A percentile compares a stretch with the other conserved stretches of the same genome.
phyloP scores from a whole-genome alignment of 768 basidiomycete species.

The Russula abietina region DNA sequence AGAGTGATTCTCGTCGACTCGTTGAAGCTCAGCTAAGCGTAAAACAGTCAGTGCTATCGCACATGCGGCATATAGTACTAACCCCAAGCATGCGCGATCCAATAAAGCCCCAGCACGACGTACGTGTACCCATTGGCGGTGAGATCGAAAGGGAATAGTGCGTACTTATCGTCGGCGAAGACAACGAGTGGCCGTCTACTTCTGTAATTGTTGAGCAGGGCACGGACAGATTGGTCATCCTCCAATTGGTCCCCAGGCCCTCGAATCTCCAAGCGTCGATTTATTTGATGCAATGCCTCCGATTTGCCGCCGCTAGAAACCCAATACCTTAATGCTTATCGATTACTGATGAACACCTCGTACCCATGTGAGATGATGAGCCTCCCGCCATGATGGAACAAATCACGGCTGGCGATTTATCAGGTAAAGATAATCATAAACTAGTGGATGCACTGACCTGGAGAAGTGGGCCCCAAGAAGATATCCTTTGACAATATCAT shows the following conservation, averaged over 20 bases:
- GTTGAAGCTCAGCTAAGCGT: conserved; percentile 55
- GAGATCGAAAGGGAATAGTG: conserved; percentile 66
- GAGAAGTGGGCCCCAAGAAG: conserved; percentile 67
- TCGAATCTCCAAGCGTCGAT: conserved; percentile 37
- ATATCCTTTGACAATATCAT: conserved; percentile 65
- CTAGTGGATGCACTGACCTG: conserved; percentile 38
- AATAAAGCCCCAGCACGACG: conserved; percentile 63
- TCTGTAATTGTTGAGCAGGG: conserved; percentile 53
- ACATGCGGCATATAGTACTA: conserved; percentile 24
- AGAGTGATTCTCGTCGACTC: conserved; percentile 41
- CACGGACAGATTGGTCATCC: conserved; percentile 63
- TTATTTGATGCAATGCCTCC: conserved; percentile 44
- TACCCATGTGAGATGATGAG: conserved; percentile 84
- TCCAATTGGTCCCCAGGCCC: conserved; percentile 61
- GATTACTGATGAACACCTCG: conserved; percentile 23
- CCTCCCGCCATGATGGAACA: conserved; percentile 56
- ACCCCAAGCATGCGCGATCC: conserved; percentile 69
- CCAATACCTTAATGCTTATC: background rate
- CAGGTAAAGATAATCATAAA: conserved; percentile 13
- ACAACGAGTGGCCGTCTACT: conserved; percentile 58
- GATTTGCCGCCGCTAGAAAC: conserved; percentile 60
- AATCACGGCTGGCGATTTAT: conserved; percentile 52
- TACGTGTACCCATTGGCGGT: conserved; percentile 44
- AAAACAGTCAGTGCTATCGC: conserved; percentile 1
- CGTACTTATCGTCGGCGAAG: conserved; percentile 69